These are phyloP conservation scores for Porogramme epimiltina DNA, from an alignment of 1,284 basidiomycete genomes.

Conservation along the genomic window DNA sequence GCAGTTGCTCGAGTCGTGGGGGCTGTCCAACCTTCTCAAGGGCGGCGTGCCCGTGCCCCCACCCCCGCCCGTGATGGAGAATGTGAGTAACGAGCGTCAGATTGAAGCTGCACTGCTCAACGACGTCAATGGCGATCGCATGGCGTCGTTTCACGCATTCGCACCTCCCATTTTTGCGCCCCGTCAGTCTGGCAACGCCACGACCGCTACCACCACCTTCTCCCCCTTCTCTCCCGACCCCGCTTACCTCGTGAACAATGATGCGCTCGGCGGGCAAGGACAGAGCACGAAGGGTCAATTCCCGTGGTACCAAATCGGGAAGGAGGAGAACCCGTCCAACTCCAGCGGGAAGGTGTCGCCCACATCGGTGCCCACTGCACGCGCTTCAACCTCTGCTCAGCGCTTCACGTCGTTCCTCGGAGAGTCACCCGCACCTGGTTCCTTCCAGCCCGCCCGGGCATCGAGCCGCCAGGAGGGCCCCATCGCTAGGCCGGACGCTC, in stretches of 20 bases:
- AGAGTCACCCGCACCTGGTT: slow-evolving; percentile 26
- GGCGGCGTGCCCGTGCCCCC: slow-evolving; percentile 25
- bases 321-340: slow-evolving; percentile 28
- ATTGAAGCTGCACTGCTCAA: slow-evolving; percentile 25
- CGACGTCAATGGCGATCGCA: slow-evolving; percentile 26
- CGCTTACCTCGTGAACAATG: slow-evolving; percentile 31
- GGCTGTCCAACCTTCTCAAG: slow-evolving; percentile 42
- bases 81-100: slow-evolving; percentile 22
- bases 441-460: slow-evolving; percentile 38
- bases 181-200: slow-evolving; percentile 16
- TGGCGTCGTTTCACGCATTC: slow-evolving; percentile 26
- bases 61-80: slow-evolving; percentile 14
- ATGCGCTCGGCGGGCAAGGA: slow-evolving; percentile 16
- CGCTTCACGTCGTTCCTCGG: slow-evolving; percentile 48
- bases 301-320: slow-evolving; percentile 42
- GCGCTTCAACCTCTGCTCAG: slow-evolving; percentile 44
- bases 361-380: slow-evolving; percentile 35
- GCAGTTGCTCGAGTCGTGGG: slow-evolving; percentile 64
- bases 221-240: slow-evolving; percentile 45
- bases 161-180: slow-evolving; percentile 23
- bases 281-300: slow-evolving; percentile 47
- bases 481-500: slow-evolving; percentile 39
- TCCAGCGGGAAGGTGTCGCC: slow-evolving; percentile 45
- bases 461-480: slow-evolving; percentile 47
- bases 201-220: slow-evolving; percentile 29